These are phyloP conservation scores for Ophiosphaerella herpotricha DNA, from an alignment of 2,329 filamentous ascomycete genomes.

Conservation along the genomic window DNA sequence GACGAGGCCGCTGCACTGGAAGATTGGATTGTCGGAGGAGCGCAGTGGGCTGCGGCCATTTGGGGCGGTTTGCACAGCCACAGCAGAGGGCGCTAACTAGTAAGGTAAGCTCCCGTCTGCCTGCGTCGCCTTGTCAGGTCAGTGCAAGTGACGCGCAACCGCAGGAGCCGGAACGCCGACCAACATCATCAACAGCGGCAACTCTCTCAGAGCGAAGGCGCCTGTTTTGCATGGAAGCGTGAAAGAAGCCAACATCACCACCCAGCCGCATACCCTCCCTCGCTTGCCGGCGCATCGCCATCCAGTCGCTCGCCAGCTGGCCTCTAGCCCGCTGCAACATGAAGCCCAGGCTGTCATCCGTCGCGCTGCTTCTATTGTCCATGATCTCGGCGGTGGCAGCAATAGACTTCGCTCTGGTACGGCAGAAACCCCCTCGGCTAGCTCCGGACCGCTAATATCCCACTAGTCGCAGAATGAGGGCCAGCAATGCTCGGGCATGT, in stretches of 20 bases:
- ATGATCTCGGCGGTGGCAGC: conserved; percentile 40
- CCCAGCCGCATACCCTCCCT: background rate
- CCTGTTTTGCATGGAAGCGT: background rate
- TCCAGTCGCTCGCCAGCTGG: conserved; percentile 29
- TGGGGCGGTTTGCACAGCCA: conserved; percentile 16
- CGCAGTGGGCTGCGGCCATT: conserved; percentile 2
- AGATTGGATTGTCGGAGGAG: background rate
- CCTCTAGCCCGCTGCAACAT: conserved; percentile 38
- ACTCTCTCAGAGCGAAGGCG: background rate
- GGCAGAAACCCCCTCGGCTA: background rate
- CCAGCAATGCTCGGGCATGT: conserved; percentile 92
- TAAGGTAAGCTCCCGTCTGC: conserved; percentile 8
- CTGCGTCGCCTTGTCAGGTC: background rate
- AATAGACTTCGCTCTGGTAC: conserved; percentile 44
- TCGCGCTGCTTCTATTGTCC: conserved; percentile 40
- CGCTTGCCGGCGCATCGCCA: conserved; percentile 1
- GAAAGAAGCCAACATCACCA: background rate
- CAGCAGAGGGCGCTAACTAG: conserved; percentile 15
- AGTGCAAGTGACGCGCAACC: conserved; percentile 27
- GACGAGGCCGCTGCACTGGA: conserved; percentile 2
- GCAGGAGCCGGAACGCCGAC: background rate
- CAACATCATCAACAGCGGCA: background rate
- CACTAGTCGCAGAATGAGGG: conserved; percentile 74
- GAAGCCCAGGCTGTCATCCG: conserved; percentile 39
- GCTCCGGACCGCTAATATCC: background rate